Base-by-base conservation (phyloP, 208 protist species). In the Acanthamoeba lenticulata region DNA sequence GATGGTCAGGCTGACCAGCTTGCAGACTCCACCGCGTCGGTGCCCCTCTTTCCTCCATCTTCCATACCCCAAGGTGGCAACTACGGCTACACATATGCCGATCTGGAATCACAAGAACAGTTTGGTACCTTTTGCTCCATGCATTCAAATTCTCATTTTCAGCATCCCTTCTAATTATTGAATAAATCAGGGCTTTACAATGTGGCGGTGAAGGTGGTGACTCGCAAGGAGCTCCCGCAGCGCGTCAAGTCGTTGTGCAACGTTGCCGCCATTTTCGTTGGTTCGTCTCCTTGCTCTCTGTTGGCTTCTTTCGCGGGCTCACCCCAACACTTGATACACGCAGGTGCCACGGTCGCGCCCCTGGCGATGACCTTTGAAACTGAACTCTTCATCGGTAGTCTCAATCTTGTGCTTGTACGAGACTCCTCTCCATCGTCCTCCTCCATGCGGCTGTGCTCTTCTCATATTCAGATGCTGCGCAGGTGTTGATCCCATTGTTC, bases 331-430 rank as follows among this genome's bases (percentile, higher is more conserved):
- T 79, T 13, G 13, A 32, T 79, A 21, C 69, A 24, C 24, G 69
- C n/a, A 86, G 77, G 77, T 52, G 77, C 77, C 21, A 57, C 77
- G 47, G 77, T 86, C 5, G 77, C 77, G 77, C 77, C 77, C 1
- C 47, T 86, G 19, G 77, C 77, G 11, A 52, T 86, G 15, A 34
- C 32, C 47, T 34, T 60, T 27, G 77, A 86, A 19, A 52, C 77
- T 1, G 77, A 86, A 36, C 42, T 86, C 29, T 86, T 86, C 77
- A 86, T 86, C 40, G 77, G 77, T 2, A 60, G 77, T 52, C 77
- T 86, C 77, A 86, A 86, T 86, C 77, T 86, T 52, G 77, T 86
- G 77, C 77, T 86, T 34, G 77, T 86, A 52, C n/a, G 77, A 3
- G 34, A 17, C 5, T 27, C 29, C 45, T 52, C 45, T 52, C 9